These are phyloP conservation scores for Odonthalia washingtoniensis DNA, from an alignment of 31 red algal species.

Conservation along the genomic window DNA sequence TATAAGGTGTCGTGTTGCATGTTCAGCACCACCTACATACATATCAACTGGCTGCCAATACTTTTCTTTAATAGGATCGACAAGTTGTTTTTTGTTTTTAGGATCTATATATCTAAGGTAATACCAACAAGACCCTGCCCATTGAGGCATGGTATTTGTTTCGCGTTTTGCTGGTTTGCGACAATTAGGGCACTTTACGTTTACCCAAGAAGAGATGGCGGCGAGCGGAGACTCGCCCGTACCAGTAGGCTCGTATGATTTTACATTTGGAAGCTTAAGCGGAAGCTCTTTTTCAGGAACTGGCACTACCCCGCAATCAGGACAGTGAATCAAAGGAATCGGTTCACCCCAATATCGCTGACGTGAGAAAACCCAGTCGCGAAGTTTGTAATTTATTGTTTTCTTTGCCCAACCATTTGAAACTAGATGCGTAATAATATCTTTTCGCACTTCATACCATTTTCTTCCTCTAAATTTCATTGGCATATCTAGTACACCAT, in stretches of 20 bases:
- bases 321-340: constrained; percentile 9
- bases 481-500: constrained; percentile 58
- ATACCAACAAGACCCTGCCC: constrained; percentile 94
- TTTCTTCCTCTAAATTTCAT: constrained; percentile 41
- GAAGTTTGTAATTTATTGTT: constrained; percentile 86
- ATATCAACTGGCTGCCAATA: constrained; percentile 93
- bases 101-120: constrained; percentile 93
- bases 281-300: constrained; percentile 15
- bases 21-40: constrained; percentile 91
- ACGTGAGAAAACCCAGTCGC: constrained; percentile 90
- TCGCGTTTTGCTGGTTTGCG: constrained; percentile 39
- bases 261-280: constrained; percentile 9
- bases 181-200: constrained; percentile 1
- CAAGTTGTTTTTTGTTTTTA: constrained; percentile 47
- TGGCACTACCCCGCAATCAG: background rate
- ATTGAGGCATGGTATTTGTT: constrained; percentile 96
- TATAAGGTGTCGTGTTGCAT: constrained; percentile 87
- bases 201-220: background rate
- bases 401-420: constrained; percentile 11
- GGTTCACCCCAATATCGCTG: constrained; percentile 92
- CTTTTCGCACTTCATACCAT: constrained; percentile 52
- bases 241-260: constrained; percentile 18
- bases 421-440: constrained; percentile 53
- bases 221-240: background rate
- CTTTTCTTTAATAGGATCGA: constrained; percentile 71